Conservation (phyloP, 495 filamentous ascomycete species). For the Rhypophila decipiens region DNA sequence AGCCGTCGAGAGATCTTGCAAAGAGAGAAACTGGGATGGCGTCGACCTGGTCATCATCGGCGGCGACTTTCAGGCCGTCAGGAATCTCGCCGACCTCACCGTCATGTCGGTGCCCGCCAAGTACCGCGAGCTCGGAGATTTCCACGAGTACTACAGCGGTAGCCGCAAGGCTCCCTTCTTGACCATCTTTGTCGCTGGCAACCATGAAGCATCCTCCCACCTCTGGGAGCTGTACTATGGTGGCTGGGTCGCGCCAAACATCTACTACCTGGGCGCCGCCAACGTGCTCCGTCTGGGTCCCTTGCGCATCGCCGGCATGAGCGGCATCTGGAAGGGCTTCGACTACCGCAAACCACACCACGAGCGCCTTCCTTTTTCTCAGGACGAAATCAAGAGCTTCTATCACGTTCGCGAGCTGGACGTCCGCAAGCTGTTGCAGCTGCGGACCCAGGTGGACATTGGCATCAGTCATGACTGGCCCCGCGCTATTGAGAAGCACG, state of each 20-base stretch:
- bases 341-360: slow-evolving; percentile 75
- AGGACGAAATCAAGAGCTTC: slow-evolving; percentile 63
- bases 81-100: slow-evolving; percentile 79
- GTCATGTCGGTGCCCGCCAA: slow-evolving; percentile 81
- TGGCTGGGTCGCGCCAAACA: slow-evolving; percentile 93
- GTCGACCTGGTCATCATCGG: slow-evolving; percentile 84
- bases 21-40: slow-evolving; percentile 62
- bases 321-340: slow-evolving; percentile 86
- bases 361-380: slow-evolving; percentile 80
- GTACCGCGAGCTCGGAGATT: slow-evolving; percentile 79
- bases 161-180: slow-evolving; percentile 69
- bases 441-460: slow-evolving; percentile 77
- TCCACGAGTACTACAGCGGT: slow-evolving; percentile 88
- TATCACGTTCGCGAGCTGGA: slow-evolving; percentile 92
- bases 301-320: slow-evolving; percentile 81
- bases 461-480: slow-evolving; percentile 97
- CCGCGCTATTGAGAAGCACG: slow-evolving; percentile 65
- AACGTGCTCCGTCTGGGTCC: slow-evolving; percentile 78
- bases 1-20: slow-evolving; percentile 55
- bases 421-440: slow-evolving; percentile 77
- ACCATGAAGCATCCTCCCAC: slow-evolving; percentile 87
- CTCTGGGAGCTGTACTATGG: slow-evolving; percentile 90
- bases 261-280: slow-evolving; percentile 91
- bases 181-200: slow-evolving; percentile 88
- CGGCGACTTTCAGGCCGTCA: slow-evolving; percentile 87